These are phyloP conservation scores for Exophiala oligosperma DNA, from an alignment of 2,329 filamentous ascomycete genomes.

Conservation along the genomic window DNA sequence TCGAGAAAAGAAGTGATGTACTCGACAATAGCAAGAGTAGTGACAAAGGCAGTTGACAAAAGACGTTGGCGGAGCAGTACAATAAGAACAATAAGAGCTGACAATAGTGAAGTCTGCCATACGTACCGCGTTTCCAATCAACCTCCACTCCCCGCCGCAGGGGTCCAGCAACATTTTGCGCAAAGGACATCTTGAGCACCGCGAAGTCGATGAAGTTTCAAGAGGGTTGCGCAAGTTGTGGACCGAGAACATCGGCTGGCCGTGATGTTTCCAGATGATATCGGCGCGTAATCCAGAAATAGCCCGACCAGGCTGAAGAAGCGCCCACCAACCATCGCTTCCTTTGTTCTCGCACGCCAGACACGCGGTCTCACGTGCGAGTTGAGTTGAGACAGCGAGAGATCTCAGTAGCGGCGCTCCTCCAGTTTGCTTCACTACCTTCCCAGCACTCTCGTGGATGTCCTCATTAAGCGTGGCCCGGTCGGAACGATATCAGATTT, in stretches of 20 bases:
- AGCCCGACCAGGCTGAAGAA: constrained; percentile 27
- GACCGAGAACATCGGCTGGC: constrained; percentile 23
- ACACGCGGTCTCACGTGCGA: constrained; percentile 26
- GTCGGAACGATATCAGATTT: neutral
- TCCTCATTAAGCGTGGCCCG: neutral
- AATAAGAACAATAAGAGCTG: constrained; percentile 22
- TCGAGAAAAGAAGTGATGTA: neutral
- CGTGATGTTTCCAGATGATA: constrained; percentile 16
- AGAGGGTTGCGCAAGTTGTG: constrained; percentile 16
- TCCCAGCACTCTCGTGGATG: constrained; percentile 11
- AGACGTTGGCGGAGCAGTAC: constrained; percentile 3
- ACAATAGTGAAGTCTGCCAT: constrained; percentile 14
- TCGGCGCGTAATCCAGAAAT: constrained; percentile 27
- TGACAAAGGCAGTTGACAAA: constrained; percentile 13
- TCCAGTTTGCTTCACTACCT: constrained; percentile 20
- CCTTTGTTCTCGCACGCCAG: constrained; percentile 16
- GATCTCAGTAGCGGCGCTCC: constrained; percentile 8
- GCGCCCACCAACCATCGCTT: constrained; percentile 27
- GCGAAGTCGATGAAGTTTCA: constrained; percentile 15
- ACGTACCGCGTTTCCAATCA: constrained; percentile 23
- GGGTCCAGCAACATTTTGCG: constrained; percentile 22
- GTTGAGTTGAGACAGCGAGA: constrained; percentile 17
- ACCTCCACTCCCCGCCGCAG: constrained; percentile 16
- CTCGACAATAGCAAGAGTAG: constrained; percentile 15
- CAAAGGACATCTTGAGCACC: constrained; percentile 11